Percentiles rank a stretch among this genome's conserved stretches.
These are phyloP conservation scores for Peterozyma toletana DNA, from an alignment of 805 yeast species.

Conservation along the genomic window DNA sequence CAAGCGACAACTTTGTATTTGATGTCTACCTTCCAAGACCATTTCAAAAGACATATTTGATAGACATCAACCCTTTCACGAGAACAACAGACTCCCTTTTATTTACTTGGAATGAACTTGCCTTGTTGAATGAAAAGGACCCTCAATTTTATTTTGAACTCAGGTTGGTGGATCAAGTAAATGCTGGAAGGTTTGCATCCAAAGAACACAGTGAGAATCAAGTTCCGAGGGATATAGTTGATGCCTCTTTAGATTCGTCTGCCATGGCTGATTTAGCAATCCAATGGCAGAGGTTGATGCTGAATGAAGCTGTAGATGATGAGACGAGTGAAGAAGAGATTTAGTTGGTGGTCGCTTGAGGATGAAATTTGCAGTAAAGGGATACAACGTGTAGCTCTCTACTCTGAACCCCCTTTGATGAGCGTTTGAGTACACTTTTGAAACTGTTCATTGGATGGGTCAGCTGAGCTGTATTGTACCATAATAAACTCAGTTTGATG, in stretches of 20 bases:
- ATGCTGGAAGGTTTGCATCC: slow-evolving; percentile 67
- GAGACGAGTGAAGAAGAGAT: slow-evolving; percentile 17
- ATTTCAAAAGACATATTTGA: slow-evolving; percentile 51
- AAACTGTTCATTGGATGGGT: no score
- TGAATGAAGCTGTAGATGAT: slow-evolving; percentile 19
- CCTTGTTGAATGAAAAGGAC: slow-evolving; percentile 20
- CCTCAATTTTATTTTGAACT: slow-evolving; percentile 39
- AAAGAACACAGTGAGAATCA: slow-evolving; percentile 86
- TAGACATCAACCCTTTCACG: slow-evolving; percentile 85
- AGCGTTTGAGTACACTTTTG: no score
- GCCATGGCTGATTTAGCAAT: slow-evolving; percentile 64
- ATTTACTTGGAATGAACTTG: slow-evolving; percentile 80
- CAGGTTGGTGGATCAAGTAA: slow-evolving; percentile 61
- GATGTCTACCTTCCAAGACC: slow-evolving; percentile 85
- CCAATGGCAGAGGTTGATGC: slow-evolving; percentile 37
- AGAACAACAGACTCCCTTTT: slow-evolving; percentile 72
- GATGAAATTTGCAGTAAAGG: slow-evolving; percentile 37
- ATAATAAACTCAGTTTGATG: no score
- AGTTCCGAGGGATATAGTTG: slow-evolving; percentile 87
- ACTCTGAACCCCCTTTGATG: no score
- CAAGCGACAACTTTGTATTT: slow-evolving; percentile 52
- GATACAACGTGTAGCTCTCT: no score
- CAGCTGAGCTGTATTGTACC: no score
- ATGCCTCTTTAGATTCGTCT: slow-evolving; percentile 65
- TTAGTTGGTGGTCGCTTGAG: slow-evolving; percentile 28